phyloP scores from a whole-genome alignment of 2,329 filamentous ascomycete species.

The Diaporthe helianthi region DNA sequence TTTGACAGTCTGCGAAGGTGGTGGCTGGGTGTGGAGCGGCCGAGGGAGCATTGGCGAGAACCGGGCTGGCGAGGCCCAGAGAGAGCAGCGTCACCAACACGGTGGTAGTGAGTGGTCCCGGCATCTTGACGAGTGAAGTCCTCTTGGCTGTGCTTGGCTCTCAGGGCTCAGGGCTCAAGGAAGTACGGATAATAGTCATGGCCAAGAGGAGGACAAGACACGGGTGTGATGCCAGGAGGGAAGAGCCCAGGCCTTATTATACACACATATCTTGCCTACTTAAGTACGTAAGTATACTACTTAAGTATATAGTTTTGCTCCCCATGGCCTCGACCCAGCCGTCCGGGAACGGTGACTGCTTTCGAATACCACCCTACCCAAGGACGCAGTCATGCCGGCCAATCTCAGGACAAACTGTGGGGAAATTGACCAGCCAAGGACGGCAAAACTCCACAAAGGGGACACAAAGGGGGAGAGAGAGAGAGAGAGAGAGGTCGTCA shows the following conservation, averaged over 20 bases:
- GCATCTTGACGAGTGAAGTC: constrained; percentile 18
- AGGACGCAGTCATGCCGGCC: constrained; percentile 6
- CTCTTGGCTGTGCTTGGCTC: not conserved
- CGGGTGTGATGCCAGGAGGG: not conserved
- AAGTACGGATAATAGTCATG: not conserved
- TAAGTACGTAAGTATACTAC: too few relatives aligned
- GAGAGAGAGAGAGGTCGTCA: not conserved
- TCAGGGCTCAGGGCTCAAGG: constrained; percentile 1
- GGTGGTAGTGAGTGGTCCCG: constrained; percentile 19
- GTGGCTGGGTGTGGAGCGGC: constrained; percentile 37
- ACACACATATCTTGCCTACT: too few relatives aligned
- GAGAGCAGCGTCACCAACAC: constrained; percentile 33
- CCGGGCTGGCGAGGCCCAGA: constrained; percentile 20
- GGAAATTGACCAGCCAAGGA: not conserved
- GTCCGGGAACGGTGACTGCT: constrained; percentile 3
- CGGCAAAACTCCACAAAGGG: constrained; percentile 29
- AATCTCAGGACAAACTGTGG: constrained; percentile 21
- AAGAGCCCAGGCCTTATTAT: constrained; percentile 4
- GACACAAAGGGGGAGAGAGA: too few relatives aligned
- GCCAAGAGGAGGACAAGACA: constrained; percentile 9
- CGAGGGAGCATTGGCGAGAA: constrained; percentile 32
- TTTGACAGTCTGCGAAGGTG: constrained; percentile 44
- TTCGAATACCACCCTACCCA: constrained; percentile 21
- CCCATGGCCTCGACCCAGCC: not conserved
- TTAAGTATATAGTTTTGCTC: not conserved